Evolutionary conservation across 2,329 filamentous ascomycete species (phyloP).

Genomic region (Zymoseptoria tritici): DNA sequence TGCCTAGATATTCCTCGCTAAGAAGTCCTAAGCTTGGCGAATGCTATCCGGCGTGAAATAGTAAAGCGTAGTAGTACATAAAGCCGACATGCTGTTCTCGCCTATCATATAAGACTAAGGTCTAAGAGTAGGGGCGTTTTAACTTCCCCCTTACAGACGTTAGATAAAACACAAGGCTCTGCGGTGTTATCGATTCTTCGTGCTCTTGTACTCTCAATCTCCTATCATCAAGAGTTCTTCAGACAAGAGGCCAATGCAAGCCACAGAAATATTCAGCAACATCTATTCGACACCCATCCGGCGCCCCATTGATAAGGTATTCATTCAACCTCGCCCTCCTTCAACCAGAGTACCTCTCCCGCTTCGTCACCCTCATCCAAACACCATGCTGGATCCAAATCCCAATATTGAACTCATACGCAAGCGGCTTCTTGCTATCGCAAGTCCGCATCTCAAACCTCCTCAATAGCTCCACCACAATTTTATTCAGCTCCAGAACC

Average conservation of each 20-base stretch:
- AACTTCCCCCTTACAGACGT: too few species aligned
- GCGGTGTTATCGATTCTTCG: neutral
- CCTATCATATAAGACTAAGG: too few species aligned
- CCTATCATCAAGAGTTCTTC: neutral
- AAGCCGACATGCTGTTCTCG: too few species aligned
- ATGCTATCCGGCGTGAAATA: too few species aligned
- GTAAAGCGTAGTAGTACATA: too few species aligned
- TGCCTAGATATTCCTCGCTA: too few species aligned
- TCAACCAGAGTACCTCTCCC: neutral
- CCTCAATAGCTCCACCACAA: conserved; percentile 7
- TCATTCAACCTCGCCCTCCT: neutral
- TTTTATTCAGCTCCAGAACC: conserved; percentile 21
- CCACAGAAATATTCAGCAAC: too few species aligned
- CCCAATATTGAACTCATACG: neutral
- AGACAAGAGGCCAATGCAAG: too few species aligned
- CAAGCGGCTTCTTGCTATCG: conserved; percentile 3
- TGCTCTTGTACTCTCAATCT: neutral
- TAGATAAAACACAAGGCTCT: neutral
- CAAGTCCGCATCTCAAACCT: conserved; percentile 6
- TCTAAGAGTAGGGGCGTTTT: too few species aligned
- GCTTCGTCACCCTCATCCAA: neutral
- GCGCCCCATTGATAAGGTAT: too few species aligned
- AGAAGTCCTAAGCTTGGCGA: too few species aligned
- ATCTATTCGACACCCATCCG: too few species aligned
- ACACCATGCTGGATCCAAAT: neutral